A percentile compares a stretch with the other conserved stretches of the same genome.
phyloP scores from a whole-genome alignment of 257 asterid genomes.

The Solanum pinnatisectum region DNA sequence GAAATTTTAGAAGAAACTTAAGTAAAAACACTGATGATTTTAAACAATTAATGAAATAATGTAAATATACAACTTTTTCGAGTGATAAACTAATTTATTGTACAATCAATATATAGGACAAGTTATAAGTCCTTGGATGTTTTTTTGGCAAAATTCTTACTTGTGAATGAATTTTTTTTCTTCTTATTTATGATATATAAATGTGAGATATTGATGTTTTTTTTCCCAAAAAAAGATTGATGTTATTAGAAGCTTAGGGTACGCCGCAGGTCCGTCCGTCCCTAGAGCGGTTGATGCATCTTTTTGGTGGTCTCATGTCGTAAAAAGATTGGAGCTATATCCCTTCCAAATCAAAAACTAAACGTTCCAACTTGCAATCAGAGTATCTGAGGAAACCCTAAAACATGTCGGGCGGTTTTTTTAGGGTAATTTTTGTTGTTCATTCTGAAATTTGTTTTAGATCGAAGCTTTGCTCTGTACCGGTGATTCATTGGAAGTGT shows the following conservation, averaged over 20 bases:
- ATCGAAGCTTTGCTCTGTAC: not conserved
- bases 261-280: not conserved
- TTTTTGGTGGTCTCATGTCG: not conserved
- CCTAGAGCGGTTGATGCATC: not conserved
- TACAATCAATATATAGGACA: not conserved
- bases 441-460: not conserved
- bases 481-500: not conserved
- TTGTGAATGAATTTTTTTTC: no score
- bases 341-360: not conserved
- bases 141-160: not conserved
- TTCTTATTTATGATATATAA: not conserved
- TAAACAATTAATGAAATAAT: not conserved
- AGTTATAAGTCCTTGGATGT: not conserved
- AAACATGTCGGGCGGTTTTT: conserved; percentile 90
- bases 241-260: not conserved
- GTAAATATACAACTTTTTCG: not conserved
- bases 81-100: not conserved
- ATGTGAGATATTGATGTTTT: not conserved
- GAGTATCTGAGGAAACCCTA: conserved; percentile 41
- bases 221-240: not conserved
- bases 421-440: conserved; percentile 45
- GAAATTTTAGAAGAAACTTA: no score
- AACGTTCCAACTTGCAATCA: not conserved
- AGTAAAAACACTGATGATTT: no score
- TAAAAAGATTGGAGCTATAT: not conserved